Evolutionary conservation across 352 stramenopile genomes (phyloP).

Genomic region (Globisporangium carolinianum): DNA sequence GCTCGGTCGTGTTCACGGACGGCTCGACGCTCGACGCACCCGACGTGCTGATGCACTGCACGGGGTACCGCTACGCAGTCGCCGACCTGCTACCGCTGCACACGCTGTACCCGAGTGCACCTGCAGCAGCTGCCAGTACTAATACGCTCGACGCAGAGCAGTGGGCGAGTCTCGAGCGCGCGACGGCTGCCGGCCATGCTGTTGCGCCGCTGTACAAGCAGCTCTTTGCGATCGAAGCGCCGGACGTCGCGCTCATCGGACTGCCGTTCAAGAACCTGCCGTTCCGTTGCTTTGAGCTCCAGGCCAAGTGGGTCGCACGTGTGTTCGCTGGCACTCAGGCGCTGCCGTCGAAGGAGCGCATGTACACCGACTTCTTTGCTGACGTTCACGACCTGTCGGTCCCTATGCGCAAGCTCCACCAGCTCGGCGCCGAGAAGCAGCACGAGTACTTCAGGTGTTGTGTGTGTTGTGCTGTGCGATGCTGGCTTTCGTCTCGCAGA

Average conservation of each 20-base stretch:
- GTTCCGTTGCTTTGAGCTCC: slow-evolving; percentile 79
- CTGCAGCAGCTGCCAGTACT: slow-evolving; percentile 4
- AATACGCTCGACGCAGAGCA: slow-evolving; percentile 18
- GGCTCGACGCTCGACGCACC: slow-evolving; percentile 32
- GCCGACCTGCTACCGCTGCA: slow-evolving; percentile 37
- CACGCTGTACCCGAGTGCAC: slow-evolving; percentile 37
- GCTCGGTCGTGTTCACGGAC: slow-evolving; percentile 51
- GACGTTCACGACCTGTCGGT: slow-evolving; percentile 34
- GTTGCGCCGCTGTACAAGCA: slow-evolving; percentile 75
- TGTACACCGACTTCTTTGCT: slow-evolving; percentile 58
- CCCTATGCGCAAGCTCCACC: slow-evolving; percentile 56
- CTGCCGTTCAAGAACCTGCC: slow-evolving; percentile 71
- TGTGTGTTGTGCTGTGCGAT: not conserved
- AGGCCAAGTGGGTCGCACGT: slow-evolving; percentile 55
- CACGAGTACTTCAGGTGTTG: slow-evolving; percentile 43
- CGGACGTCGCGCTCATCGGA: slow-evolving; percentile 62
- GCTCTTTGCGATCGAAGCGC: slow-evolving; percentile 70
- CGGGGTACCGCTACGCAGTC: slow-evolving; percentile 63
- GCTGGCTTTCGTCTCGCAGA: not conserved
- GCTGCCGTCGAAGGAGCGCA: slow-evolving; percentile 56
- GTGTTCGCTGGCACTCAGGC: slow-evolving; percentile 35
- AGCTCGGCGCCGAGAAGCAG: slow-evolving; percentile 42
- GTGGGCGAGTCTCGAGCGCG: slow-evolving; percentile 24
- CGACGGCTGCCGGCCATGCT: slow-evolving; percentile 20
- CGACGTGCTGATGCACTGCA: slow-evolving; percentile 79